Base-by-base conservation (phyloP, 2,329 filamentous ascomycete genomes). In the Fusarium sp. region DNA sequence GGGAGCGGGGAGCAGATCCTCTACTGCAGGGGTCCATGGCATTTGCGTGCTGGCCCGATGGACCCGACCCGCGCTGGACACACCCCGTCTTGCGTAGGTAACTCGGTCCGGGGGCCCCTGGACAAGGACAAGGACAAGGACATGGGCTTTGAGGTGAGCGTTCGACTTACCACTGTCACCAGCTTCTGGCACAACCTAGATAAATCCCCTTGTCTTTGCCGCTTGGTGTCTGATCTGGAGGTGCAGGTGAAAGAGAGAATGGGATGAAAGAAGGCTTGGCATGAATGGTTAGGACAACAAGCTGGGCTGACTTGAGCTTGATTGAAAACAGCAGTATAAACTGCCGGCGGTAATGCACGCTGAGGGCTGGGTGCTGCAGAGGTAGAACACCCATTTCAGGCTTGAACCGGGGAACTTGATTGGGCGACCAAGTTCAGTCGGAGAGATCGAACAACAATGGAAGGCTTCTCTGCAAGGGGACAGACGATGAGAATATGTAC, bases 401-500 rank as follows among this genome's bases (percentile, higher is more conserved):
- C 47, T 50, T 28, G 26, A 44, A 24, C 39, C 26, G 42, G 50
- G 34, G 23, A 56, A 21, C 28, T 48, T 68, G 56, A 60, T 42
- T 57, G 48, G 56, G 61, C 20, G 32, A 28, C 20, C 15, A 11
- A 28, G 52, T 32, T 24, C 26, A 23, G 47, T 61, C 54, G 55
- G 65, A 50, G 45, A 68, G 46, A 68, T 68, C 50, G 65, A 68
- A 68, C 36, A 49, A 45, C 52, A 49, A 68, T 68, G 52, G 65
- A 68, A 68, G 61, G 36, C 46, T 66, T 68, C 51, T 68, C 61
- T 68, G 65, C 65, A 62, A 67, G 64, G 64, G 63, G 36, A 67
- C 57, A 45, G 21, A 47, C 21, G n/a, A 45, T 54, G 23, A 24
- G 24, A 55, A 32, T 26, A 46, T 24, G 12, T 24, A 36, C 26